Percentiles rank a stretch among this genome's conserved stretches.
Evolutionary conservation across 139 green algal species (phyloP).

Genomic region (Closterium sp.): DNA sequence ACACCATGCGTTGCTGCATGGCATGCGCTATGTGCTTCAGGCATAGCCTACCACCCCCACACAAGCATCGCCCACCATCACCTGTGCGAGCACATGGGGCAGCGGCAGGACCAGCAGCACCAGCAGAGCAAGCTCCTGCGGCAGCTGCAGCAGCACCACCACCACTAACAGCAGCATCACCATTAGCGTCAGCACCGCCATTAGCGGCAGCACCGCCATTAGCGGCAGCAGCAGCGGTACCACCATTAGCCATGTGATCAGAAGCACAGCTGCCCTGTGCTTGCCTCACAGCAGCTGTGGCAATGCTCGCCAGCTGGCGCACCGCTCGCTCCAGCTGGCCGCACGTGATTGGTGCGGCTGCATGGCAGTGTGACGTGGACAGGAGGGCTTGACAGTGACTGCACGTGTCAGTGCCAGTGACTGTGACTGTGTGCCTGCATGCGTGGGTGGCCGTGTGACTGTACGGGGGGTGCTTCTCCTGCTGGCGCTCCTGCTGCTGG

Average conservation of each 20-base stretch:
- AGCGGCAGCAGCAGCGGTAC: not conserved
- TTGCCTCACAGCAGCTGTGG: not conserved
- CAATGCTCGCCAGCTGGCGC: not conserved
- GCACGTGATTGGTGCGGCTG: not conserved
- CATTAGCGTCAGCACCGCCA: not conserved
- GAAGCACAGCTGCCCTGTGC: too few species aligned
- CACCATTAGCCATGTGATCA: too few species aligned
- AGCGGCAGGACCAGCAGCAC: not conserved
- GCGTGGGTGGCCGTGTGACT: not conserved
- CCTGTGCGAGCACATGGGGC: not conserved
- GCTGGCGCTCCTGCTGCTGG: not conserved
- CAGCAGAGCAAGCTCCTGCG: too few species aligned
- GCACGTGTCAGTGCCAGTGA: not conserved
- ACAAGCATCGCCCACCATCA: too few species aligned
- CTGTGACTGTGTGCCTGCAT: too few species aligned
- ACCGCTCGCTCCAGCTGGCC: not conserved
- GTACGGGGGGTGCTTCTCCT: not conserved
- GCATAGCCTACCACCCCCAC: not conserved
- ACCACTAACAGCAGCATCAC: not conserved
- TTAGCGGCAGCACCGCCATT: not conserved
- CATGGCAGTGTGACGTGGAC: not conserved
- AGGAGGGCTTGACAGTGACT: not conserved
- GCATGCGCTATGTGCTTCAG: not conserved
- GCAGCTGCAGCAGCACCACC: too few species aligned
- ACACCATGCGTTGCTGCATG: not conserved